Base-by-base conservation (phyloP, 306 rosid genomes). In the Trifolium pratense region DNA sequence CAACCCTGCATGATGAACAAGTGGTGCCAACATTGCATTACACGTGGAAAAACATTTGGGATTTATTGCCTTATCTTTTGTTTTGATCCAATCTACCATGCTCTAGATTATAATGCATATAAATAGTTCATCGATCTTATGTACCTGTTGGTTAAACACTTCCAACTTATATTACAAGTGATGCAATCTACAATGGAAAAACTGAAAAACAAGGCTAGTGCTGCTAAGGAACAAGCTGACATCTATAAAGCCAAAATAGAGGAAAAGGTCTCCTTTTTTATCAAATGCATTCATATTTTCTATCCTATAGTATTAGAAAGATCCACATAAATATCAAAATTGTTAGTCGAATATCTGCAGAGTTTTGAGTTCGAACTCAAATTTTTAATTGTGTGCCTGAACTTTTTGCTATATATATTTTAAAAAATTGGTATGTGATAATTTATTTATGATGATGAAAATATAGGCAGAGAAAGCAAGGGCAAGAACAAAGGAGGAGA, bases 111-210 rank as follows among this genome's bases (percentile, higher is more conserved):
- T n/a, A n/a, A 25, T 57, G 34, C 61, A 57, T 58, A 58, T 58
- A 58, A 76, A 79, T 71, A 3, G 46, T 5, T 51, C 13, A 6
- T 21, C 2, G 25, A 21, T 63, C 74, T 16, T 9, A 29, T 3
- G 5, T 25, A 34, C 56, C n/a, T 21, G 13, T 61, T 42, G 58
- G 10, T 25, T n/a, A 0, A 34, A 18, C 21, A 58, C 63, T 66
- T 58, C 11, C 23, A 49, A 16, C 12, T 7, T 7, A 0, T 16
- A 49, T 7, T n/a, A 6, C 0, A 9, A 23, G 2, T 60, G 17
- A 88, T 85, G 96, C 84, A 88, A 12, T 70, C 91, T 37, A 45
- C 90, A 39, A 86, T 71, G 83, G 93, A 86, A 83, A 88, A 86
- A 78, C 60, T 85, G 13, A 78, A 85, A 74, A 86, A 88, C 68